Base-by-base conservation (phyloP, 257 asterid species). In the Nicotiana sylvestris region DNA sequence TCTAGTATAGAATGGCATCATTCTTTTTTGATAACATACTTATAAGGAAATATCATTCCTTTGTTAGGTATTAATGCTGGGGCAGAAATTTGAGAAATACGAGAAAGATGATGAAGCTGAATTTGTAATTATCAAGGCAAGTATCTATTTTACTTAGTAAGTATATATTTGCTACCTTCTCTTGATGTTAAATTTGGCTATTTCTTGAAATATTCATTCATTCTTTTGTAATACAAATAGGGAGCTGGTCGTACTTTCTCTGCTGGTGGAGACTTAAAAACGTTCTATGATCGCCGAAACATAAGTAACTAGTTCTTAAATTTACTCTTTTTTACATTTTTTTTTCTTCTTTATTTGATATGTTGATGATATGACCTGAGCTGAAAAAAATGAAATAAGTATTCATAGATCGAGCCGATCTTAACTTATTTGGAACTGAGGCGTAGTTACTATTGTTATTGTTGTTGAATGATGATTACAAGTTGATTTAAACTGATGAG, bases 201-300 rank as follows among this genome's bases (percentile, higher is more conserved):
- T 21, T 60, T 60, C 32, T 60, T 2, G 9, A 0, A 9, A 11
- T 43, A 10, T 0, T 32, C 81, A 39, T 67, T 33, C n/a, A 61
- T 61, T 66, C 53, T 61, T 39, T 15, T 81, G 74, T 16, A 43
- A 72, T 56, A 18, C 21, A 56, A 56, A 29, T 79, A 94, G 98
- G 98, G 98, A 83, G 83, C 96, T 74, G 98, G 98, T 43, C 97
- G 98, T 37, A 96, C 98, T 67, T 95, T 90, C 83, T 93, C 96
- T 18, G 53, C 97, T 53, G 98, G 98, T 37, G 98, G 98, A 74
- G 98, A 95, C 84, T 84, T 95, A 43, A 93, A 89, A 83, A 86
- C 89, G 95, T 92, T 95, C 70, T 93, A 93, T 65, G 90, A 92
- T 55, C 96, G 91, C 81, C 91, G 97, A 88, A 86, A 74, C 57